Evolutionary conservation across 2,329 filamentous ascomycete genomes (phyloP), one percentile per base, ranked within the genome.

Genomic region (Epichloe coenophiala): DNA sequence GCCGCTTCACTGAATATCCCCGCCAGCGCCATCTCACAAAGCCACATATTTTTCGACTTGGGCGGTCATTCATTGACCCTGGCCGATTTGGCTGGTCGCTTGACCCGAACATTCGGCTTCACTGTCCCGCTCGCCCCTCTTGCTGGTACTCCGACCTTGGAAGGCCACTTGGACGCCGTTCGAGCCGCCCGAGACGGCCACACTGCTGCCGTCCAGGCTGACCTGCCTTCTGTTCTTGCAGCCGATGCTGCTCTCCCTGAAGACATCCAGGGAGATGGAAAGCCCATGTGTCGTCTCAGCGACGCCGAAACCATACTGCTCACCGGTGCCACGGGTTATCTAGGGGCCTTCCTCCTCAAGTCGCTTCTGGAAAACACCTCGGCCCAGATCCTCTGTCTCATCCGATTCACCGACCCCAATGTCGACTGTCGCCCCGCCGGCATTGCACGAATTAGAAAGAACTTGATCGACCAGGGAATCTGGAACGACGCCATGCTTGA

Each of bases 31-130:
- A 77, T 90, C 23, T 84, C 83, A 60, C 76, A 71, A 2, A 81
- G 86, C 54, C 82, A 88, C 62, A 84, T 82, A 63, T 91, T 91
- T 65, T 91, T 90, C 61, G 86, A 90, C 53, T 70, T 91, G 2
- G 86, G 86, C 37, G 86, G 86, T 0, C 86, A 91, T 64, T 89
- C 85, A 0, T 68, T 91, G 49, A 80, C 81, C 2, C 76, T 91
- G n/a, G 86, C 86, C 0, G 83, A 88, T 53, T 73, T 91, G 27
- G 80, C 86, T n/a, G 81, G 80, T 27, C 78, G 80, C 36, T 63
- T 90, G 13, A 81, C 83, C 0, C 78, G 78, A 52, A 76, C 75
- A 0, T 88, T 88, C 59, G 85, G 84, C 5, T 86, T 90, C 62
- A 77, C 81, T 0, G 77, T 91, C 1, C 82, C 85, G 2, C 74